phyloP scores from a whole-genome alignment of 331 rosid species.

The Rhamnella rubrinervis region DNA sequence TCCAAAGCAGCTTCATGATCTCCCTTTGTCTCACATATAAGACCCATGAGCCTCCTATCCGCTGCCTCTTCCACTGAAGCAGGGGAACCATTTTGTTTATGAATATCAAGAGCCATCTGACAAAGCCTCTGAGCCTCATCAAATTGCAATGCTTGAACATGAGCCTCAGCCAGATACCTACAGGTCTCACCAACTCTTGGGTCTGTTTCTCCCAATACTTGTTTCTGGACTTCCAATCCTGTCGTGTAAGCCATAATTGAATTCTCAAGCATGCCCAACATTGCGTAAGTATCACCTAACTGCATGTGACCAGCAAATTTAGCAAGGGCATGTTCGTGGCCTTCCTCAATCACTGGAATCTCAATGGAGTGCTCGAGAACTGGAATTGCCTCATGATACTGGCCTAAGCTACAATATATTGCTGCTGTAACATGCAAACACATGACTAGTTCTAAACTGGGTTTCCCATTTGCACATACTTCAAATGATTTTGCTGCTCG shows the following conservation, averaged over 20 bases:
- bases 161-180: constrained; percentile 90
- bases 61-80: constrained; percentile 88
- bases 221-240: constrained; percentile 78
- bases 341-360: constrained; percentile 66
- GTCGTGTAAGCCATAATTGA: constrained; percentile 59
- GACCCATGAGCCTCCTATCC: constrained; percentile 94
- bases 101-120: constrained; percentile 79
- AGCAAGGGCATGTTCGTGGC: constrained; percentile 72
- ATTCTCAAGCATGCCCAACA: constrained; percentile 83
- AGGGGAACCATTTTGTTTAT: constrained; percentile 58
- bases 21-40: constrained; percentile 83
- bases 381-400: constrained; percentile 69
- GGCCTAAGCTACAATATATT: constrained; percentile 73
- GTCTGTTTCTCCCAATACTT: constrained; percentile 73
- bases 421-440: constrained; percentile 79
- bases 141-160: constrained; percentile 83
- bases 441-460: constrained; percentile 74
- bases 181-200: constrained; percentile 90
- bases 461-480: constrained; percentile 52
- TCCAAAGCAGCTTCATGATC: constrained; percentile 88
- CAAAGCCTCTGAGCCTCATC: constrained; percentile 84
- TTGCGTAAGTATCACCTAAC: constrained; percentile 86
- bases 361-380: constrained; percentile 66
- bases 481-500: constrained; percentile 71
- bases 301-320: constrained; percentile 92